phyloP scores from a whole-genome alignment of 495 filamentous ascomycete species.

The Aspergillus affinis region DNA sequence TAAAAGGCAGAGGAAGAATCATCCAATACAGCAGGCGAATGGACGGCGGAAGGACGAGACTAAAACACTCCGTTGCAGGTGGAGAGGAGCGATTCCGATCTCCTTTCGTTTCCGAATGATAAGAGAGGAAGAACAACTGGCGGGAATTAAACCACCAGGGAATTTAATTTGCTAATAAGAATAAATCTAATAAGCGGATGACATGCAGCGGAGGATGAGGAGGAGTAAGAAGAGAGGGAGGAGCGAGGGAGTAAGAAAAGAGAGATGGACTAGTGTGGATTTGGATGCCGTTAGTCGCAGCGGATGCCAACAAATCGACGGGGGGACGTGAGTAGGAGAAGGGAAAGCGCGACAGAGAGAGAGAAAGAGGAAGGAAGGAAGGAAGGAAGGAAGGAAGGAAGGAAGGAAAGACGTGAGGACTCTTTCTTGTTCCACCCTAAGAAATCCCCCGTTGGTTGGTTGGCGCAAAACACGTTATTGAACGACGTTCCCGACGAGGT shows the following conservation, averaged over 20 bases:
- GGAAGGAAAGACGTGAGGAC: no score
- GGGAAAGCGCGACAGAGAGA: no score
- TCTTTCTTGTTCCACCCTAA: conserved; percentile 7
- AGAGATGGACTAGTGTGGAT: conserved; percentile 1
- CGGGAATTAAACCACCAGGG: no score
- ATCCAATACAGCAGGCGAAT: background rate
- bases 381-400: no score
- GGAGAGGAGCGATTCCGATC: background rate
- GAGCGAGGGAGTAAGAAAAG: background rate
- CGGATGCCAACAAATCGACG: conserved; percentile 25
- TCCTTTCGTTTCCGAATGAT: background rate
- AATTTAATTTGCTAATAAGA: no score
- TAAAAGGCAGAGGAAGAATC: background rate
- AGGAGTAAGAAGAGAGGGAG: background rate
- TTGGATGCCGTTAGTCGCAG: background rate
- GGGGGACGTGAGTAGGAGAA: conserved; percentile 1
- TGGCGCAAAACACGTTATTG: no score
- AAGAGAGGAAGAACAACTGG: background rate
- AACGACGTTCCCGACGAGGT: no score
- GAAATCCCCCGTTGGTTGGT: background rate
- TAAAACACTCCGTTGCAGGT: background rate
- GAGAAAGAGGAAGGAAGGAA: no score
- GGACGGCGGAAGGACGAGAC: no score
- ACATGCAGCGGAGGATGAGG: background rate
- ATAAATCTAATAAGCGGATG: background rate